Evolutionary conservation across 208 protist species (phyloP).

Genomic region (Acanthamoeba lenticulata): DNA sequence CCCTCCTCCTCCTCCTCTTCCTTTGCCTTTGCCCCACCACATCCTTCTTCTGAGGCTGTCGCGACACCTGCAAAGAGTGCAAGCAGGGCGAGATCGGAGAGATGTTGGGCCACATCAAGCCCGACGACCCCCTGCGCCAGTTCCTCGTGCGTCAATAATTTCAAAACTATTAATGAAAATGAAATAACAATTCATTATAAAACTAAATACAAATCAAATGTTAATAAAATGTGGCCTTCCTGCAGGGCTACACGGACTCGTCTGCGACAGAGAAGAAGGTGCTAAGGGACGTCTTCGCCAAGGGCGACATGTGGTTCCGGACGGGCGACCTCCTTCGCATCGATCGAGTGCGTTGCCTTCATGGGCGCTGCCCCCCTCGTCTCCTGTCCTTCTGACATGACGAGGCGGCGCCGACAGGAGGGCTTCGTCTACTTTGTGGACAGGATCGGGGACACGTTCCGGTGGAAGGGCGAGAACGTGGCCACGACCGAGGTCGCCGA

Average conservation of each 20-base stretch:
- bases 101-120: conserved; percentile 67
- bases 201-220: not conserved
- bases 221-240: not conserved
- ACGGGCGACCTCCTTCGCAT: conserved; percentile 72
- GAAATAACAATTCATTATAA: not conserved
- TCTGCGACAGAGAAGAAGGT: conserved; percentile 68
- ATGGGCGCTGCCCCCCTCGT: not conserved
- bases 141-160: not conserved
- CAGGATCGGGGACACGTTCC: conserved; percentile 80
- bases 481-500: conserved; percentile 77
- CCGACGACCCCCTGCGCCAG: conserved; percentile 35
- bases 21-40: not conserved
- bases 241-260: conserved; percentile 66
- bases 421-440: conserved; percentile 80
- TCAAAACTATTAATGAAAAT: not conserved
- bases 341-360: not conserved
- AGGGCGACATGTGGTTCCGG: conserved; percentile 76
- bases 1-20: not conserved
- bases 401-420: not conserved
- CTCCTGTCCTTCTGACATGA: not conserved
- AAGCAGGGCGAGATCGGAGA: conserved; percentile 61
- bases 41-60: not conserved
- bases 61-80: conserved; percentile 51
- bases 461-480: conserved; percentile 84
- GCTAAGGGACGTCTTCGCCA: conserved; percentile 68